phyloP scores from a whole-genome alignment of 768 basidiomycete species.

The Phaffia australis region DNA sequence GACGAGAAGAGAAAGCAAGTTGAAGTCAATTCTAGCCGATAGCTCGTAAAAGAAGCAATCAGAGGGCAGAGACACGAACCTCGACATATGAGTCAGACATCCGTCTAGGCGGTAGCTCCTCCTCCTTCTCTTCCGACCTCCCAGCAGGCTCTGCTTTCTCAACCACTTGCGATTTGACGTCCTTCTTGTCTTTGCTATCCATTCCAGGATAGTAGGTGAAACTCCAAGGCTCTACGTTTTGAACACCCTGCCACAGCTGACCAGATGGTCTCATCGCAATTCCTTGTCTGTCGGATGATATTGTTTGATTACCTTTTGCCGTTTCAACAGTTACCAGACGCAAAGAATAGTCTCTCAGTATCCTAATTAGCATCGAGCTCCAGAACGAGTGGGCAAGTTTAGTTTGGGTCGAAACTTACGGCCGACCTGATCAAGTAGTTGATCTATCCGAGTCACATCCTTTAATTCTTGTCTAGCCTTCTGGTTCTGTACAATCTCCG shows the following conservation, averaged over 20 bases:
- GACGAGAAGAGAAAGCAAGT: background rate
- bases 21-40: background rate
- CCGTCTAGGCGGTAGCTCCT: background rate
- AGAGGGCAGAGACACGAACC: background rate
- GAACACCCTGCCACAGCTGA: constrained; percentile 11
- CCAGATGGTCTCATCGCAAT: constrained; percentile 17
- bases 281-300: background rate
- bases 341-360: background rate
- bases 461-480: constrained; percentile 11
- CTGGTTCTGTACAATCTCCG: background rate
- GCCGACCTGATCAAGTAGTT: constrained; percentile 6
- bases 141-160: background rate
- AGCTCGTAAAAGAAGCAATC: background rate
- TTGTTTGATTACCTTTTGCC: background rate
- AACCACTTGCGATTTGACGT: background rate
- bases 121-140: background rate
- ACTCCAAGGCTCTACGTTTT: constrained; percentile 9
- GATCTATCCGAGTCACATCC: constrained; percentile 15
- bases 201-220: constrained; percentile 16
- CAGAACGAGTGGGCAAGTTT: background rate
- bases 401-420: background rate
- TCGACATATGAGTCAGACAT: constrained; percentile 21
- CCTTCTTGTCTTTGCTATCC: background rate
- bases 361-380: too few species aligned
- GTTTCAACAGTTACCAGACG: background rate